Conservation (phyloP, 495 filamentous ascomycete genomes). For the Aspergillus bridgeri region DNA sequence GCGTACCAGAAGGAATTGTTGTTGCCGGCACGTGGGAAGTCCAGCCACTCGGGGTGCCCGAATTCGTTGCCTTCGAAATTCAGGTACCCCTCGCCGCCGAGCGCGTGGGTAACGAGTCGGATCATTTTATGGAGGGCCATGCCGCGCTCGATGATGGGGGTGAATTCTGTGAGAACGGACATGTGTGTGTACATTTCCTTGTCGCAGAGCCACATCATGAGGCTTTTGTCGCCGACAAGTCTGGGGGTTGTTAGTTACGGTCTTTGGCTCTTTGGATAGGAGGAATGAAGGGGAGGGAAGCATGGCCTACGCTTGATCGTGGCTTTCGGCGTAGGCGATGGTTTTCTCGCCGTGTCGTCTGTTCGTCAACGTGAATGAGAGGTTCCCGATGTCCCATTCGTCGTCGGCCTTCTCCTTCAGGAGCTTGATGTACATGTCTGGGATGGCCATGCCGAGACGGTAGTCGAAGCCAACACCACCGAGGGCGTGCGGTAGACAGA, state of each 20-base stretch:
- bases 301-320: constrained; percentile 89
- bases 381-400: constrained; percentile 87
- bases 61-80: constrained; percentile 99
- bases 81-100: constrained; percentile 97
- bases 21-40: constrained; percentile 95
- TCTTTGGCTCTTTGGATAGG: background rate
- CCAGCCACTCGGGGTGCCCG: constrained; percentile 98
- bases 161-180: constrained; percentile 79
- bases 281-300: background rate
- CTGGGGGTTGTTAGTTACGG: constrained; percentile 49
- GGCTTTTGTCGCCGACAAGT: constrained; percentile 90
- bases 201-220: constrained; percentile 98
- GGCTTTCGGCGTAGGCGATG: constrained; percentile 94
- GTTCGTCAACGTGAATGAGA: constrained; percentile 85
- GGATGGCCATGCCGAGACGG: constrained; percentile 94
- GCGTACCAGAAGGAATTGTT: constrained; percentile 97
- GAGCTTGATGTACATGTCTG: constrained; percentile 98
- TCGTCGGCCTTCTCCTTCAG: constrained; percentile 89
- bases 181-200: constrained; percentile 97
- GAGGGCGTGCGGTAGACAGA: constrained; percentile 79
- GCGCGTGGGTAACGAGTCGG: constrained; percentile 82
- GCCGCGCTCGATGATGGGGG: constrained; percentile 86
- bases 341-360: constrained; percentile 96
- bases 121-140: constrained; percentile 96
- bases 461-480: constrained; percentile 97